These are phyloP conservation scores for Zoysia pacifica DNA, from an alignment of 176 grass and related monocot species.

Conservation along the genomic window DNA sequence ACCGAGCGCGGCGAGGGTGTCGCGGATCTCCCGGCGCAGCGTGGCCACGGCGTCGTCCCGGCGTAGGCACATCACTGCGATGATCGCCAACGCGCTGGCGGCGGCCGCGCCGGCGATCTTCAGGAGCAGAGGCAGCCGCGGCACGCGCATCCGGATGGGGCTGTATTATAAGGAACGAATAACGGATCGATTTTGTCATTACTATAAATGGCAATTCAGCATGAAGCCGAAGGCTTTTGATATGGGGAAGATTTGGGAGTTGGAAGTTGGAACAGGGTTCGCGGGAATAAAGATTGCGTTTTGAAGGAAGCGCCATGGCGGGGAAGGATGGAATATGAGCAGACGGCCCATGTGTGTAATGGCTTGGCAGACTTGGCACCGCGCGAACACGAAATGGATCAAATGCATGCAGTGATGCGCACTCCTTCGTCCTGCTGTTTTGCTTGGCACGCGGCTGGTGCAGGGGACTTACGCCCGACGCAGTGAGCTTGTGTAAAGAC, in stretches of 20 bases:
- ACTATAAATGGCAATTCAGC: not conserved
- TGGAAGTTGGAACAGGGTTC: too few relatives aligned
- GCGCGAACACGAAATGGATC: slow-evolving; percentile 20
- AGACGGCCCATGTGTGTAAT: not conserved
- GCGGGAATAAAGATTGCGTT: slow-evolving; percentile 39
- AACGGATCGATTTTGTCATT: not conserved
- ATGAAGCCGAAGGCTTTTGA: not conserved
- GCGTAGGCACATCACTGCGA: slow-evolving; percentile 43
- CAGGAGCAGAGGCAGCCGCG: slow-evolving; percentile 58
- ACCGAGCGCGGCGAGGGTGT: slow-evolving; percentile 30
- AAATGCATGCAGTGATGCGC: not conserved
- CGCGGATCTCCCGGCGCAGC: slow-evolving; percentile 53
- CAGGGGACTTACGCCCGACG: slow-evolving; percentile 56
- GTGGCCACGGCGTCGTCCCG: slow-evolving; percentile 52
- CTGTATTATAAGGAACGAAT: not conserved
- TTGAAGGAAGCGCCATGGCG: slow-evolving; percentile 30
- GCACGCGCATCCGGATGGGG: slow-evolving; percentile 25
- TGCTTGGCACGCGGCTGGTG: slow-evolving; percentile 1
- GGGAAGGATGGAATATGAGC: slow-evolving; percentile 46
- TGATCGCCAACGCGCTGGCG: slow-evolving; percentile 51
- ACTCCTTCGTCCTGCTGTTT: not conserved
- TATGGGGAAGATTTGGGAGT: slow-evolving; percentile 16
- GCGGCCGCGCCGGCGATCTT: slow-evolving; percentile 63
- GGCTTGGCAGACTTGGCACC: not conserved
- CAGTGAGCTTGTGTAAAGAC: slow-evolving; percentile 35